A percentile compares a stretch with the other conserved stretches of the same genome.
Evolutionary conservation across 768 basidiomycete species (phyloP).

Genomic region (Termitomyces sp.): DNA sequence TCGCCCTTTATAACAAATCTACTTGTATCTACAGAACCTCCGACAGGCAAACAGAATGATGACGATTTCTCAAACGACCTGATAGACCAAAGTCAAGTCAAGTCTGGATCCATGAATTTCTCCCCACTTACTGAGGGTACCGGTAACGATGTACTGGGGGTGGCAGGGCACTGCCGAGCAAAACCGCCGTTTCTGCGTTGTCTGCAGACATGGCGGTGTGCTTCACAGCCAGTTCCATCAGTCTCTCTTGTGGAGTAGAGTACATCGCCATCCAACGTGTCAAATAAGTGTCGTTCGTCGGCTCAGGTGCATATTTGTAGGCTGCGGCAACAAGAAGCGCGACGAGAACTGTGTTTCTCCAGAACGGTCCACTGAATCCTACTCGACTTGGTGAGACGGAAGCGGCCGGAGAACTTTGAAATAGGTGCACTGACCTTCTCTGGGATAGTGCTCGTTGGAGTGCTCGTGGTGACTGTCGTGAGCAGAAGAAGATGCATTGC

Average conservation of each 20-base stretch:
- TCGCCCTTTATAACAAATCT: slow-evolving; percentile 28
- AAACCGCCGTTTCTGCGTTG: slow-evolving; percentile 36
- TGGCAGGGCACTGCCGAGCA: slow-evolving; percentile 41
- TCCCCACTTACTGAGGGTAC: slow-evolving; percentile 69
- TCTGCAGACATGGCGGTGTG: slow-evolving; percentile 48
- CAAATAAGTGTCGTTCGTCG: slow-evolving; percentile 57
- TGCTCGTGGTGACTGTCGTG: slow-evolving; percentile 41
- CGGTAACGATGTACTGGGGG: slow-evolving; percentile 58
- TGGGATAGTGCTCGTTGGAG: slow-evolving; percentile 42
- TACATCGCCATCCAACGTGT: slow-evolving; percentile 66
- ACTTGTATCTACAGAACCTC: slow-evolving; percentile 34
- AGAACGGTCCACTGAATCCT: slow-evolving; percentile 67
- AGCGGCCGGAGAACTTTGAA: neutral
- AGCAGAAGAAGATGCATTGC: slow-evolving; percentile 42
- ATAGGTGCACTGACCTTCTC: slow-evolving; percentile 48
- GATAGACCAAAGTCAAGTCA: slow-evolving; percentile 1
- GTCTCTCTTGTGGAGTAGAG: slow-evolving; percentile 47
- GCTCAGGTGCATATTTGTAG: slow-evolving; percentile 68
- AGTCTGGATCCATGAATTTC: neutral
- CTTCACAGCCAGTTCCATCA: slow-evolving; percentile 53
- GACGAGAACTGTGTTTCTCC: slow-evolving; percentile 59
- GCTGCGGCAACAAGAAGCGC: slow-evolving; percentile 47
- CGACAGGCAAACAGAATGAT: slow-evolving; percentile 58
- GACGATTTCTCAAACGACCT: slow-evolving; percentile 61
- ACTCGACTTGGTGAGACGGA: neutral